phyloP scores from a whole-genome alignment of 2,329 filamentous ascomycete genomes.

The Aspergillus floridensis region DNA sequence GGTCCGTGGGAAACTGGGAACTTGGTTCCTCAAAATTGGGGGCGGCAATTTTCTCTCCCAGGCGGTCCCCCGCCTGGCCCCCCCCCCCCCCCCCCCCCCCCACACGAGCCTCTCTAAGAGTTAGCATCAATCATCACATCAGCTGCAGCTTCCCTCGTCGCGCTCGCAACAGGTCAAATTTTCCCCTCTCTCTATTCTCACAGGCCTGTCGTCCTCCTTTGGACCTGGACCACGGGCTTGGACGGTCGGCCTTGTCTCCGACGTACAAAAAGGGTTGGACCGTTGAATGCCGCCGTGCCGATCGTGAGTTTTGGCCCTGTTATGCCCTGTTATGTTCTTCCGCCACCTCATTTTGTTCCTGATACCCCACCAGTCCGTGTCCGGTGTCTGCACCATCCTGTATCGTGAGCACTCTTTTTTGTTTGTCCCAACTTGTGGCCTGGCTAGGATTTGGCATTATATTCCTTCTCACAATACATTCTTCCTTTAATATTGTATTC shows the following conservation, averaged over 20 bases:
- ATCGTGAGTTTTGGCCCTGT: slow-evolving; percentile 33
- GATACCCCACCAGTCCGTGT: slow-evolving; percentile 13
- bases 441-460: not conserved
- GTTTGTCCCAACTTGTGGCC: not conserved
- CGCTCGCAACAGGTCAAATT: slow-evolving; percentile 1
- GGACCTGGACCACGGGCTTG: slow-evolving; percentile 11
- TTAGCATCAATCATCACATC: not conserved
- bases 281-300: slow-evolving; percentile 25
- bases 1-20: too few species aligned
- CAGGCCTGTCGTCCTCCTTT: not conserved
- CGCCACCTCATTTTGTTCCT: slow-evolving; percentile 10
- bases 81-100: too few species aligned
- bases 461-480: not conserved
- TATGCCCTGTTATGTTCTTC: slow-evolving; percentile 11
- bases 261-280: slow-evolving; percentile 16
- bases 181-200: slow-evolving; percentile 5
- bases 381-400: not conserved
- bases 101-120: slow-evolving; percentile 4
- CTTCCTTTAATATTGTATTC: not conserved
- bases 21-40: too few species aligned
- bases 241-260: slow-evolving; percentile 9
- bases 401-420: not conserved
- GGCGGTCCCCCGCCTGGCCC: too few species aligned
- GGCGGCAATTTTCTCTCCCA: too few species aligned
- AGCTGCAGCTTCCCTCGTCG: slow-evolving; percentile 8